Base-by-base conservation (phyloP, 2,329 filamentous ascomycete genomes). In the Nannizziopsis arthrosporioides region DNA sequence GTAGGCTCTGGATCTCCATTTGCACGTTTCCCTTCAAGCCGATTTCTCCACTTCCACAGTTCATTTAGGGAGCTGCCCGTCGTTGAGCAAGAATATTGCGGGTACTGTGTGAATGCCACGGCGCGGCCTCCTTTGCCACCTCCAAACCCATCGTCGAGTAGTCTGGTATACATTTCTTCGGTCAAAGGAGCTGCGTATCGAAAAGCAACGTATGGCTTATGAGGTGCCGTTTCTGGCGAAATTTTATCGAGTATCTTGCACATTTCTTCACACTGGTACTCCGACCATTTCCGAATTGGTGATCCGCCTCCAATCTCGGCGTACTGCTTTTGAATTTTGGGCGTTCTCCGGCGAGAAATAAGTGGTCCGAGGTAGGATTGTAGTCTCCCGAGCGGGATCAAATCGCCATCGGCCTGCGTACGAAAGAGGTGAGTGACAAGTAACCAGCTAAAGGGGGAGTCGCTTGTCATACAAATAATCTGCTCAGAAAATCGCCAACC, bases 201-300 rank as follows among this genome's bases (percentile, higher is more conserved):
- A 66, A 98, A 98, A 11, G 92, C 90, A 41, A 96, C 88, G 61
- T 98, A 98, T 7, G 92, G 92, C 65, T 92, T 95, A 65, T 98
- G 92, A 5, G 92, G 92, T 2, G 92, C 92, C 1, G 89, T 94
- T 62, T 94, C 84, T 5, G 92, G 92, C 1, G 84, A 93, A 52
- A 87, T 84, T 57, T 82, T 77, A 73, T 98, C 92, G 44, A 98
- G 75, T 44, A 96, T 78, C 73, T 94, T 95, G 77, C 92, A 98
- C 87, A 96, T 95, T 68, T 96, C 89, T 51, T 76, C 75, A 51
- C 81, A 88, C 67, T 98, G 92, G 62, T 92, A 82, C 68, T 98
- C 92, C 18, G 89, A 94, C 93, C 93, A 98, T 66, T 93, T 93
- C 57, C 90, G 82, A 64, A 98, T 98, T 1, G 92, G 92, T 15